Conservation (phyloP, 1,284 basidiomycete species). For the Fomitopsis palustris region DNA sequence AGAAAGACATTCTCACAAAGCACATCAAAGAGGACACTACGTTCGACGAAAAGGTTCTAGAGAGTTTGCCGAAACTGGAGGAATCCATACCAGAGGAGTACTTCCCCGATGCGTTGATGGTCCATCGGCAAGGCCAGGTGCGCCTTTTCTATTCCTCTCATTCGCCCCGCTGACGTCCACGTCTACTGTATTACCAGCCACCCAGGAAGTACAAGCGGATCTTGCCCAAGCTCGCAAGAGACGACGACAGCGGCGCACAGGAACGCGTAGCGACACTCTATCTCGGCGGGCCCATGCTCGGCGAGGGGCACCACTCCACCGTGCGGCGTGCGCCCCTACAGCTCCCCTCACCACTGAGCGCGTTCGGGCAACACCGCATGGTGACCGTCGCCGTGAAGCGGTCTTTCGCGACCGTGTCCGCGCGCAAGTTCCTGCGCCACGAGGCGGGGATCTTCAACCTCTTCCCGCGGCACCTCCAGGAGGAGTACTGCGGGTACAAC, state of each 20-base stretch:
- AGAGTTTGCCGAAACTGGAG: conserved; percentile 26
- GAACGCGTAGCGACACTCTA: conserved; percentile 22
- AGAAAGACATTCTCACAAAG: not conserved
- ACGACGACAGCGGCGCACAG: not conserved
- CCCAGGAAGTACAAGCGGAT: conserved; percentile 23
- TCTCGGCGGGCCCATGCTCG: conserved; percentile 28
- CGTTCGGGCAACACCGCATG: conserved; percentile 20
- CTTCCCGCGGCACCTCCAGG: conserved; percentile 41
- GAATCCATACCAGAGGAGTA: conserved; percentile 29
- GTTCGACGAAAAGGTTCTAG: not conserved
- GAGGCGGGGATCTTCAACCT: conserved; percentile 42
- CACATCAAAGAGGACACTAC: not conserved
- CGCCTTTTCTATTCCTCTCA: not conserved
- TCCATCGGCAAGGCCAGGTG: conserved; percentile 23
- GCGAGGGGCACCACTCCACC: conserved; percentile 31
- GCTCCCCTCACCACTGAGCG: conserved; percentile 28
- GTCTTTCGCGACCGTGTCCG: conserved; percentile 14
- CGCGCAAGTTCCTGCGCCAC: conserved; percentile 26
- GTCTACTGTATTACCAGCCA: not conserved
- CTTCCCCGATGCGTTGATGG: conserved; percentile 31
- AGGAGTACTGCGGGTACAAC: conserved; percentile 47
- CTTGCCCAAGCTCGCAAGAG: conserved; percentile 12
- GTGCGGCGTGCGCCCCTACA: conserved; percentile 31
- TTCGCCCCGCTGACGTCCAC: not conserved
- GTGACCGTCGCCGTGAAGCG: conserved; percentile 34